Base-by-base conservation (phyloP, 306 rosid genomes). In the Aeschynomene evenia region DNA sequence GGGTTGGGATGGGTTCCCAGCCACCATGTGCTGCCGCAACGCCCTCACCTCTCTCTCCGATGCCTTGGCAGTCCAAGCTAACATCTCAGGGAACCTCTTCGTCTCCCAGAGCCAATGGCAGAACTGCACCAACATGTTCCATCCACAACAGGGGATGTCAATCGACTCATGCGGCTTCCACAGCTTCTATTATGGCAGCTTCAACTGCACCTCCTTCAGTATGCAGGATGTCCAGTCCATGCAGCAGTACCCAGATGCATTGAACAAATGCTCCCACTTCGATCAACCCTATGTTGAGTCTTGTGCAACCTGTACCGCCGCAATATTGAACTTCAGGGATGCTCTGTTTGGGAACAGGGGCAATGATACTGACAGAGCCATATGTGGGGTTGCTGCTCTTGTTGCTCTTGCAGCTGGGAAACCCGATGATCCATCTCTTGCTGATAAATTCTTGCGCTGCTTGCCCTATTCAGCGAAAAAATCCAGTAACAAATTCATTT, bases 11-110 rank as follows among this genome's bases (percentile, higher is more conserved):
- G 78, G 80, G 13, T 73, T 82, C 63, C 84, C 82, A 1, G 46
- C 52, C 9, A 85, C 80, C 2, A 42, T 80, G 0, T 93, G 98
- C 80, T 93, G 98, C 46, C 83, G 89, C 2, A 86, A 88, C 13
- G 83, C 80, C 45, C 83, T 88, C 4, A 64, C 81, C 1, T 31
- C 82, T 11, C 9, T 86, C 4, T 61, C 96, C 6, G 51, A 71
- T 7, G 96, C 90, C 3, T 23, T 90, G 22, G 89, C 91, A 10
- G 20, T 13, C 4, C 64, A 51, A 0, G 77, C 58, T 1, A 9
- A 3, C 33, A 6, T 68, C 0, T 37, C 20, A 1, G 28, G 14
- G 18, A 63, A 29, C 31, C 1, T 88, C 5, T 86, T 89, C 49
- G 6, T 82, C n/a, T 1, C 84, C 16, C 48, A 74, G 20, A 26